Percentiles rank a stretch among this genome's conserved stretches.
phyloP scores from a whole-genome alignment of 2,329 filamentous ascomycete species.

The Epichloe bromicola region DNA sequence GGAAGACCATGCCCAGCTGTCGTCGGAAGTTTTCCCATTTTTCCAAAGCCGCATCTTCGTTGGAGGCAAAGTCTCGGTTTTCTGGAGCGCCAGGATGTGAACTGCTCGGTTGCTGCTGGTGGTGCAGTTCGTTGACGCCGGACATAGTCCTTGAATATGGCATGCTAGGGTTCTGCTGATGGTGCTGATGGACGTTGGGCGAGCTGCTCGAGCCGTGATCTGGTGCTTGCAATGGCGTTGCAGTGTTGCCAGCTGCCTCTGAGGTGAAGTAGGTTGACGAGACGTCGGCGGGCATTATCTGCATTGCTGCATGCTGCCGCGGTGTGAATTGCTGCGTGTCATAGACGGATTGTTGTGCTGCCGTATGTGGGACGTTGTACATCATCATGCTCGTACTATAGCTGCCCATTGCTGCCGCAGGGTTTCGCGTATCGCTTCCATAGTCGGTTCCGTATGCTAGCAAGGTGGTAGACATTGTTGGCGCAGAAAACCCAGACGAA shows the following conservation, averaged over 20 bases:
- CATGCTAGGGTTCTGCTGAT: constrained; percentile 43
- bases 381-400: constrained; percentile 58
- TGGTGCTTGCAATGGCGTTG: constrained; percentile 39
- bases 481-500: constrained; percentile 36
- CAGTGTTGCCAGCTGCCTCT: constrained; percentile 32
- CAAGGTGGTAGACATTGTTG: constrained; percentile 41
- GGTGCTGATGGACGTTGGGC: constrained; percentile 54
- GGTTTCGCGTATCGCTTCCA: constrained; percentile 45
- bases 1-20: constrained; percentile 54
- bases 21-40: constrained; percentile 54
- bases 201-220: constrained; percentile 33
- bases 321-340: constrained; percentile 63
- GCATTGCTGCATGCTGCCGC: constrained; percentile 64
- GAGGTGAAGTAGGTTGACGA: constrained; percentile 58
- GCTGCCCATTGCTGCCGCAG: constrained; percentile 39
- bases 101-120: constrained; percentile 6
- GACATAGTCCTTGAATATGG: constrained; percentile 36
- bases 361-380: constrained; percentile 62
- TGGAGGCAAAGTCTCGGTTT: constrained; percentile 40
- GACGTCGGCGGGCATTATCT: constrained; percentile 42
- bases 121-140: constrained; percentile 32
- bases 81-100: constrained; percentile 31
- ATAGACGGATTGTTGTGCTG: constrained; percentile 53
- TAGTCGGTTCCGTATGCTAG: constrained; percentile 54
- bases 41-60: constrained; percentile 47